These are phyloP conservation scores for Ogataea allantospora DNA, from an alignment of 805 yeast species.

Conservation along the genomic window DNA sequence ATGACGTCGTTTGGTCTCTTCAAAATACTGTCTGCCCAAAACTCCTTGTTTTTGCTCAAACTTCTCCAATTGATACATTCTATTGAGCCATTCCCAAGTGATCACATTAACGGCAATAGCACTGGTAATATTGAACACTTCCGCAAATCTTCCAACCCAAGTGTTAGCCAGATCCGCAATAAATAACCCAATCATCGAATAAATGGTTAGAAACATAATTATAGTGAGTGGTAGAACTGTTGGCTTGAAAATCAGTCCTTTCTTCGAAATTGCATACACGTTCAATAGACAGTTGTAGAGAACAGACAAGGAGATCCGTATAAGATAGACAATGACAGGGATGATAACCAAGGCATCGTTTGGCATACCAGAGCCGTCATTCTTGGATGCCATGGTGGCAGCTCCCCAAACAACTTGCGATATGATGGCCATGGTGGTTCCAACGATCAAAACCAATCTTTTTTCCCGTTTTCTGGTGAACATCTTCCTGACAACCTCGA, in stretches of 20 bases:
- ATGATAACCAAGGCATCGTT: constrained; percentile 53
- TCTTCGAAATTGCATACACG: constrained; percentile 52
- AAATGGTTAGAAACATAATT: constrained; percentile 52
- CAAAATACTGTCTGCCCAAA: constrained; percentile 71
- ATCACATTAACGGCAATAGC: constrained; percentile 68
- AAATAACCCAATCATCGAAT: constrained; percentile 66
- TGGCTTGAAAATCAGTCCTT: constrained; percentile 48
- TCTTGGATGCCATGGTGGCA: constrained; percentile 43
- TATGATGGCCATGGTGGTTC: constrained; percentile 49
- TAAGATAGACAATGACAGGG: constrained; percentile 71
- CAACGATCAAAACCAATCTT: constrained; percentile 57
- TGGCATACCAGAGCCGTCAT: constrained; percentile 30
- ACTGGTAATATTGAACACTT: constrained; percentile 69
- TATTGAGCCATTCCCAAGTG: constrained; percentile 85
- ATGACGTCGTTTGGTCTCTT: constrained; percentile 42
- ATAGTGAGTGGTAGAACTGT: constrained; percentile 54
- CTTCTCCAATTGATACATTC: constrained; percentile 56
- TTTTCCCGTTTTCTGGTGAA: constrained; percentile 69
- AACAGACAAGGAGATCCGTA: constrained; percentile 68
- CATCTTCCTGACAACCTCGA: constrained; percentile 65
- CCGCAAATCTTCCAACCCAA: constrained; percentile 74
- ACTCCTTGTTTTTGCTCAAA: constrained; percentile 66
- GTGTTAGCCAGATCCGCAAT: constrained; percentile 73
- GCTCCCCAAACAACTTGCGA: constrained; percentile 73
- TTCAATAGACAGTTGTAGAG: constrained; percentile 64